A percentile compares a stretch with the other conserved stretches of the same genome.
phyloP scores from a whole-genome alignment of 495 filamentous ascomycete species.

The Tetracladium marchalianum region DNA sequence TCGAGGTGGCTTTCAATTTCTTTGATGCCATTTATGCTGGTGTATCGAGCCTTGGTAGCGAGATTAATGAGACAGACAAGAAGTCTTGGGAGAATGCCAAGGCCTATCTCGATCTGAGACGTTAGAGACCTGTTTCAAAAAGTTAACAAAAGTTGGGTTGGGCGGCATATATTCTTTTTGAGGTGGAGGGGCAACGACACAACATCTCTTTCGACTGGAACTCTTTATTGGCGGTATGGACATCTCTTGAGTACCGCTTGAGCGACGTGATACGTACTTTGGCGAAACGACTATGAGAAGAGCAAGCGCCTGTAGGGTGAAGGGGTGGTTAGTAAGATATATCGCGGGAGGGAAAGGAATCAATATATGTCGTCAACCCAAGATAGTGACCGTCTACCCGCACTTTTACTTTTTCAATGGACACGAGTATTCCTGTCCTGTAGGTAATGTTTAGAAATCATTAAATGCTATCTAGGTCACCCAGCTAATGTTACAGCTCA shows the following conservation, averaged over 20 bases:
- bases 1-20: constrained; percentile 70
- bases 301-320: too few species aligned
- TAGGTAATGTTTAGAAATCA: too few species aligned
- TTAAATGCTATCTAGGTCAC: too few species aligned
- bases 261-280: too few species aligned
- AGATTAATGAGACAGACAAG: constrained; percentile 46
- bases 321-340: neutral
- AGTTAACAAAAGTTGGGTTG: constrained; percentile 7
- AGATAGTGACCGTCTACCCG: neutral
- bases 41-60: constrained; percentile 52
- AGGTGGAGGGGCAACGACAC: neutral
- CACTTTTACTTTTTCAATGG: too few species aligned
- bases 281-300: too few species aligned
- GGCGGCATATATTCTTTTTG: constrained; percentile 6
- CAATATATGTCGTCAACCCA: constrained; percentile 1
- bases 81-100: constrained; percentile 56
- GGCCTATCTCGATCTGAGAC: constrained; percentile 47
- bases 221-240: neutral
- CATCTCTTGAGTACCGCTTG: neutral
- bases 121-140: constrained; percentile 19
- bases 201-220: neutral
- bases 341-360: neutral
- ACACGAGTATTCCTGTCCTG: too few species aligned
- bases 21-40: constrained; percentile 73
- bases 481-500: too few species aligned